Base-by-base conservation (phyloP, 1,284 basidiomycete genomes). In the Apiotrichum brassicae region DNA sequence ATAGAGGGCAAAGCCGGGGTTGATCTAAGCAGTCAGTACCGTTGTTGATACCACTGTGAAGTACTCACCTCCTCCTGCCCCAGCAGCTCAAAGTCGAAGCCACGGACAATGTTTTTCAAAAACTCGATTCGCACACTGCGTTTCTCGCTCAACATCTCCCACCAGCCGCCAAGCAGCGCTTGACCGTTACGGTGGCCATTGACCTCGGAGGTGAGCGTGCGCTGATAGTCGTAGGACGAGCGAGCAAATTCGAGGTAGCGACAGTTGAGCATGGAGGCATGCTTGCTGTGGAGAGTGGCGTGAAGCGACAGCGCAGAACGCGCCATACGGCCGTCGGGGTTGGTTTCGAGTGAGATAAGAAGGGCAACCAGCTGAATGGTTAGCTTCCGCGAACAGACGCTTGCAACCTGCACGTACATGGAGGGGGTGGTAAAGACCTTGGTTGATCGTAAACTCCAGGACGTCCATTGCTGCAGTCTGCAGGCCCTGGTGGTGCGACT, bases 361-460 rank as follows among this genome's bases (percentile, higher is more conserved):
- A 91, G 81, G 0, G 95, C 92, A 61, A 97, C 83, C 35, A 89
- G 94, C 83, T 95, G 1, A 23, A n/a, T n/a, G 28, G 25, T 43
- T 26, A 19, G 33, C 52, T 40, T 7, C 5, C 7, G 18, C 4
- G 5, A 1, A 23, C 18, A 18, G 3, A 9, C n/a, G n/a, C n/a
- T n/a, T n/a, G n/a, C n/a, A n/a, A n/a, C n/a, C n/a, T 11, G 11
- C 30, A 61, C 77, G 58, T 58, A 86, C 85, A 75, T 87, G 84
- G 4, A 97, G 78, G 1, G 95, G 95, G 72, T 98, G 94, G 13
- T 90, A 88, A 34, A 98, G 78, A 1, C 95, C 95, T 72, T 97
- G 93, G 65, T 86, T 88, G 60, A 98, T 82, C 0, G 92, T 92
- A 62, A 94, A 92, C 28, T 81, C 85, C 42, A 99, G 73, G 34